phyloP scores from a whole-genome alignment of 306 rosid genomes.

The Sophora flavescens region DNA sequence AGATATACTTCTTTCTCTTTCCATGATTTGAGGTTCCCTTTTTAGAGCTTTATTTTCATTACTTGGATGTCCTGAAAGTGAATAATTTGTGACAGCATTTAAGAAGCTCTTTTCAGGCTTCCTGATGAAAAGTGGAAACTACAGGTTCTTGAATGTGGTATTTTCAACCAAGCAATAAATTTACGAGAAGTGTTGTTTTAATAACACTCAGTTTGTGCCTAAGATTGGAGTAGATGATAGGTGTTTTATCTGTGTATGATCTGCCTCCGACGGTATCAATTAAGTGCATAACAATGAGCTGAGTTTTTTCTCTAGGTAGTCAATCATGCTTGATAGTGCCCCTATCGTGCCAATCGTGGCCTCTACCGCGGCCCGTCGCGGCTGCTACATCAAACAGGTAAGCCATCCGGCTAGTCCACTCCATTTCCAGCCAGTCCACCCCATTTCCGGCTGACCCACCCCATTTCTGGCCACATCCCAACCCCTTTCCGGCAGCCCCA shows the following conservation, averaged over 20 bases:
- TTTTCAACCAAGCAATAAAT: constrained; percentile 17
- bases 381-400: too few relatives aligned
- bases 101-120: constrained; percentile 28
- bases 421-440: too few relatives aligned
- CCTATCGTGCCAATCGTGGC: too few relatives aligned
- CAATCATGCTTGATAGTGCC: too few relatives aligned
- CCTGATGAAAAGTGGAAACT: constrained; percentile 36
- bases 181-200: constrained; percentile 30
- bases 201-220: constrained; percentile 4
- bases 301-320: not conserved
- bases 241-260: constrained; percentile 4
- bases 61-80: constrained; percentile 21
- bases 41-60: constrained; percentile 15
- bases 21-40: constrained; percentile 30
- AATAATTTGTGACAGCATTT: constrained; percentile 3
- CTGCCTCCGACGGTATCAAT: not conserved
- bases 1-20: constrained; percentile 17
- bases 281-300: constrained; percentile 12
- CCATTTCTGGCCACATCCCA: too few relatives aligned
- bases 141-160: constrained; percentile 30
- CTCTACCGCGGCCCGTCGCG: too few relatives aligned
- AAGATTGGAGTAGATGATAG: constrained; percentile 10
- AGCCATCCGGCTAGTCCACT: too few relatives aligned
- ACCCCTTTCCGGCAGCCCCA: too few relatives aligned
- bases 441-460: too few relatives aligned